Conservation (phyloP, 2,329 filamentous ascomycete species). For the Pseudogymnoascus sp. region DNA sequence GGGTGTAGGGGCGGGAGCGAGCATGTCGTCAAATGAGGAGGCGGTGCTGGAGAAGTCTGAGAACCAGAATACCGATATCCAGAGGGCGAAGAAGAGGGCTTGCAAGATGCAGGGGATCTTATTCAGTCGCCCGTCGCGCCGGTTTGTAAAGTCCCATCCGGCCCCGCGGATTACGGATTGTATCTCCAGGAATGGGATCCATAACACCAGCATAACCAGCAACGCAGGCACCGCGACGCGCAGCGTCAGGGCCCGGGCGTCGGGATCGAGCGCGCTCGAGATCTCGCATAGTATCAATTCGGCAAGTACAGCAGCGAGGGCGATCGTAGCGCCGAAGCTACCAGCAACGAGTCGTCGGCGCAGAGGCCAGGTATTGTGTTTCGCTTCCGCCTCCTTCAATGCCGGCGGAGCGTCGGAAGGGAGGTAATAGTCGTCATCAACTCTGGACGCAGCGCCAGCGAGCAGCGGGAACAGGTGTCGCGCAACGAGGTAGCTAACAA, state of each 20-base stretch:
- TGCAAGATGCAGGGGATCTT: constrained; percentile 59
- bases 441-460: constrained; percentile 43
- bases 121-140: constrained; percentile 47
- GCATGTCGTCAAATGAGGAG: constrained; percentile 16
- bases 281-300: constrained; percentile 81
- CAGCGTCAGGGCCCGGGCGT: constrained; percentile 60
- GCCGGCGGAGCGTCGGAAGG: constrained; percentile 53
- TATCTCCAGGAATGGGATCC: constrained; percentile 74
- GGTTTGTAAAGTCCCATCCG: constrained; percentile 57
- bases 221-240: constrained; percentile 62
- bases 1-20: constrained; percentile 16
- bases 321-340: constrained; percentile 70
- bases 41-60: constrained; percentile 34
- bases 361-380: constrained; percentile 46
- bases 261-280: constrained; percentile 61
- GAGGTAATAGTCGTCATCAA: constrained; percentile 54
- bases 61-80: constrained; percentile 72
- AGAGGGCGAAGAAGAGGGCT: constrained; percentile 51
- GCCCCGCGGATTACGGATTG: constrained; percentile 43
- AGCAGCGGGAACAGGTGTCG: constrained; percentile 67
- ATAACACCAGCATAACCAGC: constrained; percentile 61
- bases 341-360: constrained; percentile 47
- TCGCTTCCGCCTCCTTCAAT: constrained; percentile 51
- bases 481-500: constrained; percentile 54
- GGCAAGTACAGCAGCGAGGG: constrained; percentile 66